A percentile compares a stretch with the other conserved stretches of the same genome.
Conservation (phyloP, 805 yeast genomes). For the Sugiyamaella marilandica region DNA sequence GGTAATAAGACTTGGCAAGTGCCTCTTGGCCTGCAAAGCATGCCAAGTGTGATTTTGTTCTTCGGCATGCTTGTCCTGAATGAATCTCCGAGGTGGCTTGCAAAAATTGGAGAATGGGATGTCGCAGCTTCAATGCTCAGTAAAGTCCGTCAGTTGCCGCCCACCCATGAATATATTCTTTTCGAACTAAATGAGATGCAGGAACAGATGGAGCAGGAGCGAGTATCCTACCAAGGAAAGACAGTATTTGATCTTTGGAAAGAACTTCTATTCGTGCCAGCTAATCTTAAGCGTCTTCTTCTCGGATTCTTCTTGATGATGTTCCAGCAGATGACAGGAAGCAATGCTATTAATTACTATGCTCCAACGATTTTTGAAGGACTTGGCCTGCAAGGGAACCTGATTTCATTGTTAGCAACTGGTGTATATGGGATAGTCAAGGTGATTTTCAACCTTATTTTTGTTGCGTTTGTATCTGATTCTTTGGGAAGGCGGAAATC, state of each 20-base stretch:
- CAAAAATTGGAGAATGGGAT: slow-evolving; percentile 6
- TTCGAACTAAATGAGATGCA: slow-evolving; percentile 6
- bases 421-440: slow-evolving; percentile 32
- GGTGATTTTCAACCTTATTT: slow-evolving; percentile 8
- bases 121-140: slow-evolving; percentile 1
- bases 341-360: slow-evolving; percentile 39
- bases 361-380: slow-evolving; percentile 47
- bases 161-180: slow-evolving; percentile 14
- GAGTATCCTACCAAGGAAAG: background rate
- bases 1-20: slow-evolving; percentile 7
- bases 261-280: slow-evolving; percentile 30
- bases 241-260: background rate
- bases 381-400: slow-evolving; percentile 43
- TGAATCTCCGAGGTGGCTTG: slow-evolving; percentile 69
- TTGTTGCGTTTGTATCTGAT: slow-evolving; percentile 10
- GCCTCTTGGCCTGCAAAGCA: background rate
- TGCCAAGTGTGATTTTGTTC: slow-evolving; percentile 77
- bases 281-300: slow-evolving; percentile 7
- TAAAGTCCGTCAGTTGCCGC: slow-evolving; percentile 30
- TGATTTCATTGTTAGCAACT: slow-evolving; percentile 45
- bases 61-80: slow-evolving; percentile 70
- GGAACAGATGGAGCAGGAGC: slow-evolving; percentile 4
- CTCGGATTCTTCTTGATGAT: slow-evolving; percentile 19
- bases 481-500: slow-evolving; percentile 3
- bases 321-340: slow-evolving; percentile 20